These are phyloP conservation scores for Eucalyptus albens DNA, from an alignment of 345 rosid species.

Conservation along the genomic window DNA sequence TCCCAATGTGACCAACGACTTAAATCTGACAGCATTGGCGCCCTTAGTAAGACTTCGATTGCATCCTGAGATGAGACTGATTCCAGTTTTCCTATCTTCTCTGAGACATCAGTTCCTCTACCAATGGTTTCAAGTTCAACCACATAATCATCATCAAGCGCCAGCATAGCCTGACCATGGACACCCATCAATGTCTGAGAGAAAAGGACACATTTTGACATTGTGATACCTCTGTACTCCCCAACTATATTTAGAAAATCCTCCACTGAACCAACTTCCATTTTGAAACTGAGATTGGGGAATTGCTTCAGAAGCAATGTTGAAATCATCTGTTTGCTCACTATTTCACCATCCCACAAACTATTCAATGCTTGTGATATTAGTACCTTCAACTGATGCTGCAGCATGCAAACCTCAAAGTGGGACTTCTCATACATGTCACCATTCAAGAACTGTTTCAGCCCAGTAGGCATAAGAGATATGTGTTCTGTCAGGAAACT, in stretches of 20 bases:
- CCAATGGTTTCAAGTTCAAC: no score
- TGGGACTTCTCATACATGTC: constrained; percentile 28
- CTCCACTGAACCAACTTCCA: constrained; percentile 39
- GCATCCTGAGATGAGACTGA: no score
- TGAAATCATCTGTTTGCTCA: constrained; percentile 44
- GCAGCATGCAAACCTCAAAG: constrained; percentile 45
- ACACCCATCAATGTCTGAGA: constrained; percentile 53
- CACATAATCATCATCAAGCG: no score
- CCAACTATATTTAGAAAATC: constrained; percentile 25
- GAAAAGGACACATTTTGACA: constrained; percentile 53
- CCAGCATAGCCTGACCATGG: constrained; percentile 3
- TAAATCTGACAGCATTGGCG: no score
- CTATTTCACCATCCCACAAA: constrained; percentile 27
- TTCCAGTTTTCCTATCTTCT: no score
- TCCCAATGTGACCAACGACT: no score
- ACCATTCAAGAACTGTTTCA: constrained; percentile 36
- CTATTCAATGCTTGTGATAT: constrained; percentile 63
- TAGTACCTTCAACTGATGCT: constrained; percentile 37
- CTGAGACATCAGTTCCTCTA: no score
- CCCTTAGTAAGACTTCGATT: no score
- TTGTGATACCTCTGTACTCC: constrained; percentile 18
- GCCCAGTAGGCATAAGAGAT: constrained; percentile 40
- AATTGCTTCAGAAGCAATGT: constrained; percentile 55
- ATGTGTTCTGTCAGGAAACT: constrained; percentile 45
- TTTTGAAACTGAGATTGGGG: constrained; percentile 42